These are phyloP conservation scores for Aspergillus olivimuriae DNA, from an alignment of 495 filamentous ascomycete genomes.

Conservation along the genomic window DNA sequence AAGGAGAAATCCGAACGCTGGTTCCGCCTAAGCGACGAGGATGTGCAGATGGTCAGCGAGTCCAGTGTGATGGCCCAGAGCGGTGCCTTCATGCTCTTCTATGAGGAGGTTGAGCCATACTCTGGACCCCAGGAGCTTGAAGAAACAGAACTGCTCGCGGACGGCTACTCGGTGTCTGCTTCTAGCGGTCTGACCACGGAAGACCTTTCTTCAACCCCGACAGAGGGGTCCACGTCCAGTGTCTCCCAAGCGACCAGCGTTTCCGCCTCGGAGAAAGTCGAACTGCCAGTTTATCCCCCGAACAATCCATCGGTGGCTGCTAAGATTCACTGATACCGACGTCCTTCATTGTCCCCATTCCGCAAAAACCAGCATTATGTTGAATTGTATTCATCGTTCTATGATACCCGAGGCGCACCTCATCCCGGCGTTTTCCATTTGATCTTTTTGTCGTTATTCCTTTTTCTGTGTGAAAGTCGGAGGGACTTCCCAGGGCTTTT, in stretches of 20 bases:
- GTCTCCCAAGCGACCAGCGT: conserved; percentile 33
- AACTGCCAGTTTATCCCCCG: too few species aligned
- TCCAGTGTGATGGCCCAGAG: conserved; percentile 65
- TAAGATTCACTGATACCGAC: too few species aligned
- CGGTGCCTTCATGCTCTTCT: conserved; percentile 97
- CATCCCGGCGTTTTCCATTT: conserved; percentile 1
- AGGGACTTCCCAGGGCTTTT: too few species aligned
- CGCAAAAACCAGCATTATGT: too few species aligned
- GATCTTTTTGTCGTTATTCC: too few species aligned
- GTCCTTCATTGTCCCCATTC: conserved; percentile 7
- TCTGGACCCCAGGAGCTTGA: not conserved
- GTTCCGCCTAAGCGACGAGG: conserved; percentile 84
- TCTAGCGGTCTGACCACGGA: conserved; percentile 22
- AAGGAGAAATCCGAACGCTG: conserved; percentile 47
- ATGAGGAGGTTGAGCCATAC: conserved; percentile 49
- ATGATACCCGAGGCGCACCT: conserved; percentile 17
- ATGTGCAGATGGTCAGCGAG: conserved; percentile 69
- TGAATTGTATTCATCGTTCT: conserved; percentile 4
- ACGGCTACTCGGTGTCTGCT: conserved; percentile 16
- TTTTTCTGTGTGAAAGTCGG: too few species aligned
- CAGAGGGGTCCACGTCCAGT: conserved; percentile 22
- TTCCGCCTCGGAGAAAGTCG: conserved; percentile 14
- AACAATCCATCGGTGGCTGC: too few species aligned
- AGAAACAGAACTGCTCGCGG: conserved; percentile 3
- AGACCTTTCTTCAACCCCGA: conserved; percentile 24